Conservation (phyloP, 805 yeast genomes). For the Candida lessepsii region DNA sequence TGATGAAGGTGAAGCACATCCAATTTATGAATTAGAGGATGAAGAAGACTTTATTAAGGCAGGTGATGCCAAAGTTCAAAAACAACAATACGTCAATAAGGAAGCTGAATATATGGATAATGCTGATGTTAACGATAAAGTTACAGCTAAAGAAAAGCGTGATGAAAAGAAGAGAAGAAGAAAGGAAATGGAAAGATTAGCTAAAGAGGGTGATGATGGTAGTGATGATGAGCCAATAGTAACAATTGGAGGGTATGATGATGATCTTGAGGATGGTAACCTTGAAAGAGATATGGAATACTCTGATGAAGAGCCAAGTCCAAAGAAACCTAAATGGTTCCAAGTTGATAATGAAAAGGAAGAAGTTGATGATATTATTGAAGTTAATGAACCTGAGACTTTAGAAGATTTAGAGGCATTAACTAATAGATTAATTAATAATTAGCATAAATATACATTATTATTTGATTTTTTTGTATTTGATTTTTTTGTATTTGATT, state of each 20-base stretch:
- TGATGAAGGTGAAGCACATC: conserved; percentile 92
- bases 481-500: no score
- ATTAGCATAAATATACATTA: conserved; percentile 8
- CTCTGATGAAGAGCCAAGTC: conserved; percentile 31
- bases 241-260: not conserved
- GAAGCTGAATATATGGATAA: conserved; percentile 69
- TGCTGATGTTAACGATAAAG: conserved; percentile 78
- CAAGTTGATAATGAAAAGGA: conserved; percentile 31
- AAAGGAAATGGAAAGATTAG: conserved; percentile 69
- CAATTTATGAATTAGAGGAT: conserved; percentile 85
- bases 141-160: conserved; percentile 69
- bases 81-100: conserved; percentile 59
- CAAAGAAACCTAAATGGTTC: conserved; percentile 52
- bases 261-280: conserved; percentile 32
- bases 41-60: conserved; percentile 84
- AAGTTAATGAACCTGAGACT: conserved; percentile 84
- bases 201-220: conserved; percentile 35
- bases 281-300: conserved; percentile 47
- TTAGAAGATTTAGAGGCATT: conserved; percentile 92
- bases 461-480: not conserved
- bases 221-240: conserved; percentile 24
- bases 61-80: conserved; percentile 66
- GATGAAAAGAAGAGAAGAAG: conserved; percentile 87
- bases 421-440: conserved; percentile 50
- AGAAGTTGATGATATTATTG: conserved; percentile 46